A percentile compares a stretch with the other conserved stretches of the same genome.
Conservation (phyloP, 1,284 basidiomycete species). For the Crocinoboletus sp. region DNA sequence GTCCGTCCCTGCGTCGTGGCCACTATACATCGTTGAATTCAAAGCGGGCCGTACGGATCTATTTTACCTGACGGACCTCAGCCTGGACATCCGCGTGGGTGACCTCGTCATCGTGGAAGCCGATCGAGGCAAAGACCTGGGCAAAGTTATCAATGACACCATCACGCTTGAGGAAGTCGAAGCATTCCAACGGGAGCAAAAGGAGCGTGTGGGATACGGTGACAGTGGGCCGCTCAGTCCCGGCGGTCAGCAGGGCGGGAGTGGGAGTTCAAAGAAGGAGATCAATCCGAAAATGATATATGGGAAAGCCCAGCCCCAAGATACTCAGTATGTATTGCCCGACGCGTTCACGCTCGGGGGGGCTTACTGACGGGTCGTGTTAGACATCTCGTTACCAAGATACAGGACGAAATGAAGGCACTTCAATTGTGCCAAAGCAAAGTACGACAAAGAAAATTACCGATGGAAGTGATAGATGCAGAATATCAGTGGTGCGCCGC, state of each 20-base stretch:
- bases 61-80: constrained; percentile 79
- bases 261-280: constrained; percentile 63
- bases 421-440: constrained; percentile 89
- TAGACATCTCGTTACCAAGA: constrained; percentile 74
- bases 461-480: constrained; percentile 97
- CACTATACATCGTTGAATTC: constrained; percentile 97
- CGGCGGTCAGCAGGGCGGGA: constrained; percentile 31
- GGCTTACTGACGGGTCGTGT: constrained; percentile 4
- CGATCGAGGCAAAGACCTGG: constrained; percentile 91
- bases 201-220: constrained; percentile 38
- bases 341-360: neutral
- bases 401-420: constrained; percentile 90
- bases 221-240: constrained; percentile 56
- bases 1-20: constrained; percentile 76
- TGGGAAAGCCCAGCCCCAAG: constrained; percentile 82
- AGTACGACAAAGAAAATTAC: constrained; percentile 87
- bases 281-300: constrained; percentile 97
- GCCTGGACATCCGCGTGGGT: constrained; percentile 66
- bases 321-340: constrained; percentile 66
- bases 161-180: constrained; percentile 92
- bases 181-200: constrained; percentile 64
- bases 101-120: constrained; percentile 97
- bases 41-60: constrained; percentile 95
- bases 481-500: constrained; percentile 90
- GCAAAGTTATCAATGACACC: constrained; percentile 85